Evolutionary conservation across 371 early-diverging fungal species (phyloP), one percentile per base, ranked within the genome.

Genomic region (Mortierella sp.): DNA sequence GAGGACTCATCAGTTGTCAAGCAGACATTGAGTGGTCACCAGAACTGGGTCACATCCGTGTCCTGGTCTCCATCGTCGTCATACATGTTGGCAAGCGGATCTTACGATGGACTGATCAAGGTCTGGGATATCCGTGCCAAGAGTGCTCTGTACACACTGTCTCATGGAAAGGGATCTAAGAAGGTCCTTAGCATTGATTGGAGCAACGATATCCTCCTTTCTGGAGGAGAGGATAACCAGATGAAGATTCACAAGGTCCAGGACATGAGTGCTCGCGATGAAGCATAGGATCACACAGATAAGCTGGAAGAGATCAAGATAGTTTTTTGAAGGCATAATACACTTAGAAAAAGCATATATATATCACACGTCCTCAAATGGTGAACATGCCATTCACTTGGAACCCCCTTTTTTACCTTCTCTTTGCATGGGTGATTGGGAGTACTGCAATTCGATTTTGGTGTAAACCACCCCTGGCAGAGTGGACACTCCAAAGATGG

Each of bases 101-200:
- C 95, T 34, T 94, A 95, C 69, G 98, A 98, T 78, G 83, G 89
- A 19, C 86, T 91, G n/a, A 79, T 96, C 59, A 92, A 93, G 67
- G 89, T 97, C 39, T 97, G 97, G 97, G 98, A 98, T 82, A 89
- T 97, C 41, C 89, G 98, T 71, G 91, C 92, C 80, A 88, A 86
- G 57, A 89, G 86, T 6, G 87, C 96, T 27, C 75, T 94, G 51
- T 93, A 93, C 69, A 87, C 91, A 5, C 61, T 94, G 54, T 63
- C 56, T 27, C 63, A 61, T 56, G 70, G 79, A 72, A 54, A 80
- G 66, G 50, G 70, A 55, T 52, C 73, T n/a, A 81, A 89, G 72
- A 95, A 95, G 84, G 79, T 96, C 39, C 84, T 94, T 44, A 87
- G 87, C 62, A 85, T 95, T 30, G 89, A 90, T 71, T 97, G 96